Base-by-base conservation (phyloP, 495 filamentous ascomycete genomes). In the Massariosphaeria phaeospora region DNA sequence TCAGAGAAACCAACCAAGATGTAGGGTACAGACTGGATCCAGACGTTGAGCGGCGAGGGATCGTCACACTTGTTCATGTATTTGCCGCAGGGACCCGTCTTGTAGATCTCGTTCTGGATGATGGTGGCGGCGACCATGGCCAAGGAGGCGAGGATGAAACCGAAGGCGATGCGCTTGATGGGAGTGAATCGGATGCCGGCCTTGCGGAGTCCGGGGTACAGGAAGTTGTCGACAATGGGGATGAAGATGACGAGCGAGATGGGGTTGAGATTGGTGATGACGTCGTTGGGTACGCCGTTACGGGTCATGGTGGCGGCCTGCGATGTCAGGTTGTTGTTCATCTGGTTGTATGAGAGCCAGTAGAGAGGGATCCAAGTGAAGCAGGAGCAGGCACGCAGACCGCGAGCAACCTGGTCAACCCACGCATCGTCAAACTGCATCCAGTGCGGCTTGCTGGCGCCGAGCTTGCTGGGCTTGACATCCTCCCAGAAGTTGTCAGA, bases 221-320 rank as follows among this genome's bases (percentile, higher is more conserved):
- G 25, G 47, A 87, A 27, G 10, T 75, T 69, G 62, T 93, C 88
- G 57, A 78, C 75, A 49, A 91, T 76, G 8, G 88, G 88, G 48
- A 91, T 89, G 55, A 90, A 77, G 67, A 93, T 85, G 66, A 91
- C 78, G 31, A 91, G 70, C 1, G 84, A 75, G 52, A 91, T 74
- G 13, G 88, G 86, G 66, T 91, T 83, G 21, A 93, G 77, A 67
- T 93, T 93, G 61, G 79, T 80, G 63, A 91, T 75, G 33, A 91
- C 76, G 63, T 93, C 88, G 70, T 91, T 89, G 52, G 88, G 88
- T 0, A 89, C 78, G 18, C 86, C 85, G 45, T 79, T 76, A 9
- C 86, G 75, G 7, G 72, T 62, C 84, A 94, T 86, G 13, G 79
- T 82, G 4, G 82, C 83, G 3, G 87, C 87, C 65, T 88, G 85